Percentiles rank a stretch among this genome's conserved stretches.
Evolutionary conservation across 2,329 filamentous ascomycete genomes (phyloP).

Genomic region (Cercospora berteroae): DNA sequence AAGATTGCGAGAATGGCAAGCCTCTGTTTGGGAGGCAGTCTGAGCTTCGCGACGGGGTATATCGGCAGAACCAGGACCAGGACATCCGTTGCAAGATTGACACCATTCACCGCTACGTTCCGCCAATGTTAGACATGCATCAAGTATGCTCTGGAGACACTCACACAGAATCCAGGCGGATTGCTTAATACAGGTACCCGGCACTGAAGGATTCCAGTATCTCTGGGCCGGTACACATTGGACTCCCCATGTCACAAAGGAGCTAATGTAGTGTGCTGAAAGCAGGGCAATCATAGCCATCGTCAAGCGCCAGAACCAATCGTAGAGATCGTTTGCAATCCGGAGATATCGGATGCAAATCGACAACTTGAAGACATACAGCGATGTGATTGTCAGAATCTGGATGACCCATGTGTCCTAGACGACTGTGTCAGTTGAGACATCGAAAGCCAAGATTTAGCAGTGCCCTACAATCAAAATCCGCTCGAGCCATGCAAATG

Average conservation of each 20-base stretch:
- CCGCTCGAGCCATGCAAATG: not conserved
- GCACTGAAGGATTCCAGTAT: not conserved
- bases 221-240: not conserved
- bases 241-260: not conserved
- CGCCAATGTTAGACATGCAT: not conserved
- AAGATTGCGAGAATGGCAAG: slow-evolving; percentile 5
- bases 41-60: not conserved
- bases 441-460: not conserved
- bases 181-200: not conserved
- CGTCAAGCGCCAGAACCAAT: slow-evolving; percentile 1
- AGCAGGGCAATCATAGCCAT: not conserved
- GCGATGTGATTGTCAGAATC: slow-evolving; percentile 5
- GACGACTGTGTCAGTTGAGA: not conserved
- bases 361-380: slow-evolving; percentile 5
- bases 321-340: not conserved
- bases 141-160: not conserved
- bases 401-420: slow-evolving; percentile 5
- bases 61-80: not conserved
- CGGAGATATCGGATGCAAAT: slow-evolving; percentile 3
- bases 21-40: not conserved
- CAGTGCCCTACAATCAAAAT: not conserved
- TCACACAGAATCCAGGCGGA: not conserved
- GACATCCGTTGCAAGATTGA: slow-evolving; percentile 1
- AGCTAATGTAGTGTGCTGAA: slow-evolving; percentile 1
- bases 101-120: not conserved